These are phyloP conservation scores for Amyloporia xantha DNA, from an alignment of 768 basidiomycete genomes.

Conservation along the genomic window DNA sequence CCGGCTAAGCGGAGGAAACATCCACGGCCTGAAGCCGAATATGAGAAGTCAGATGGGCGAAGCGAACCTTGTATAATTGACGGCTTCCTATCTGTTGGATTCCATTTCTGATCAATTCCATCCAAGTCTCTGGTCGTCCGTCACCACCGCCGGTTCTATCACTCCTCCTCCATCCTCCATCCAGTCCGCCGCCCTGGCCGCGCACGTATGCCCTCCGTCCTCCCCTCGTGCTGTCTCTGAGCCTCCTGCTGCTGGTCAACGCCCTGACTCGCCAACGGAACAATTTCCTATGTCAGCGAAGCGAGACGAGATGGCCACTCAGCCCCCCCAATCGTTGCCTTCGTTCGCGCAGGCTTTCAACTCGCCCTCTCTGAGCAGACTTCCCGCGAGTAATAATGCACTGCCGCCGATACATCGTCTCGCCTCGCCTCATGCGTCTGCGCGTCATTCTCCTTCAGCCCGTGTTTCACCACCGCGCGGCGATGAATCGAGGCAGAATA, in stretches of 20 bases:
- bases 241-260: too few species aligned
- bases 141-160: not conserved
- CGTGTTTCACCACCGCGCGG: slow-evolving; percentile 17
- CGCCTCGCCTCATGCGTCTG: slow-evolving; percentile 23
- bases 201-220: not conserved
- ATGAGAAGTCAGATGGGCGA: too few species aligned
- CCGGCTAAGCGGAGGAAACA: too few species aligned
- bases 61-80: slow-evolving; percentile 20
- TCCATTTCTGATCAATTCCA: slow-evolving; percentile 11
- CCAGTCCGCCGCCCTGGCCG: slow-evolving; percentile 4
- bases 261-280: not conserved
- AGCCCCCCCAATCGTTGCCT: slow-evolving; percentile 58
- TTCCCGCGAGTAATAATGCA: slow-evolving; percentile 43
- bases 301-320: slow-evolving; percentile 37
- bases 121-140: slow-evolving; percentile 1
- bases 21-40: too few species aligned
- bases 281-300: slow-evolving; percentile 33
- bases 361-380: slow-evolving; percentile 44
- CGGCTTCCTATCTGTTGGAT: slow-evolving; percentile 15
- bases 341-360: slow-evolving; percentile 77
- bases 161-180: slow-evolving; percentile 4
- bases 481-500: slow-evolving; percentile 15
- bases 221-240: too few species aligned
- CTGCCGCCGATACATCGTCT: slow-evolving; percentile 61
- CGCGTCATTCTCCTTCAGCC: slow-evolving; percentile 12